Evolutionary conservation across 2,329 filamentous ascomycete genomes (phyloP).

Genomic region (Microdochium bolleyi): DNA sequence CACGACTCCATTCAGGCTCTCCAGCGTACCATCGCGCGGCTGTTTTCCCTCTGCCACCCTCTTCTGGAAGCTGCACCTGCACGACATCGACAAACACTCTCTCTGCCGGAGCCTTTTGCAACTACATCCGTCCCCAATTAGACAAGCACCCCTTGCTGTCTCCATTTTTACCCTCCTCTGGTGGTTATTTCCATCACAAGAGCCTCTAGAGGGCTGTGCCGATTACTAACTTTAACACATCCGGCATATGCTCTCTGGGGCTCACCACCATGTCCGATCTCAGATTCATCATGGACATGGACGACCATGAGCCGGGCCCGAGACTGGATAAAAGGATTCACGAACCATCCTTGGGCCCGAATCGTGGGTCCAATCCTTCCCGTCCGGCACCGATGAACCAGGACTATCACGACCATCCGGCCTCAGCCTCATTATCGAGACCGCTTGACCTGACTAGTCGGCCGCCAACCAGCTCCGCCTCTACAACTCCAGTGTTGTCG

Average conservation of each 20-base stretch:
- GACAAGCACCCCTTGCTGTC: conserved; percentile 17
- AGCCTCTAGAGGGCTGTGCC: conserved; percentile 20
- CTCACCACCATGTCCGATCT: conserved; percentile 43
- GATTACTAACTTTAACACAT: conserved; percentile 22
- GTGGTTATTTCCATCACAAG: conserved; percentile 17
- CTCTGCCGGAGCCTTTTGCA: not conserved
- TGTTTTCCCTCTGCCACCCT: not conserved
- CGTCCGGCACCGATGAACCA: conserved; percentile 28
- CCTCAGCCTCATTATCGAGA: conserved; percentile 23
- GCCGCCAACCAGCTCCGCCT: conserved; percentile 18
- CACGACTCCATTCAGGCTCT: not conserved
- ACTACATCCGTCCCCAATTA: conserved; percentile 8
- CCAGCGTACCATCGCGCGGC: not conserved
- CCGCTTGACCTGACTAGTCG: conserved; percentile 24
- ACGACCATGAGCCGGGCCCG: conserved; percentile 36
- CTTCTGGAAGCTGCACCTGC: not conserved
- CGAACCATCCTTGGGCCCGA: conserved; percentile 27
- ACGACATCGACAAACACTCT: not conserved
- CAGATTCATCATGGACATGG: conserved; percentile 48
- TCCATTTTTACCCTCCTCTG: conserved; percentile 15
- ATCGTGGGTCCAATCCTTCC: conserved; percentile 26
- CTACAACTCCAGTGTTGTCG: conserved; percentile 14
- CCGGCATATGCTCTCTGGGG: conserved; percentile 29
- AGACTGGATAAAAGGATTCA: conserved; percentile 36
- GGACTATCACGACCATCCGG: conserved; percentile 22